phyloP scores from a whole-genome alignment of 129 eudicot species.

The Heracleum sosnowskyi region DNA sequence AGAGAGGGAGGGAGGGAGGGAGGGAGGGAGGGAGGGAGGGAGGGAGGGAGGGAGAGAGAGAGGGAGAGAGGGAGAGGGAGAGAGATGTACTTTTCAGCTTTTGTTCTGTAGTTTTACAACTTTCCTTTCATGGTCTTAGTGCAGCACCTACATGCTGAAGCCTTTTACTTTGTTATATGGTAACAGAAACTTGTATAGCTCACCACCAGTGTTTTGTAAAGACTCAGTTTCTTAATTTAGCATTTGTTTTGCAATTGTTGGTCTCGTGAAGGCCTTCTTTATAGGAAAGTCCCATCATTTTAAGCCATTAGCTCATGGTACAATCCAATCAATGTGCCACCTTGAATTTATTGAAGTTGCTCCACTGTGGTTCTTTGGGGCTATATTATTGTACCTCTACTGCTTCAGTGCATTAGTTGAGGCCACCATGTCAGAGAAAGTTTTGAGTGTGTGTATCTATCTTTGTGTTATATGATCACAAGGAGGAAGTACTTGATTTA shows the following conservation, averaged over 20 bases:
- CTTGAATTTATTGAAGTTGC: constrained; percentile 8
- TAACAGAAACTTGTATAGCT: constrained; percentile 20
- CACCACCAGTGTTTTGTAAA: not conserved
- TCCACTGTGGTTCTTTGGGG: constrained; percentile 3
- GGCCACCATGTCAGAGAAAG: constrained; percentile 6
- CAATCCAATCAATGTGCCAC: constrained; percentile 4
- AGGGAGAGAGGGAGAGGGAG: too few relatives aligned
- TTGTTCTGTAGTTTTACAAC: not conserved
- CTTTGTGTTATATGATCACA: not conserved
- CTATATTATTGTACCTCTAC: constrained; percentile 8
- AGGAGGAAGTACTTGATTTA: not conserved
- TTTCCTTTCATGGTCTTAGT: constrained; percentile 9
- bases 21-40: too few relatives aligned
- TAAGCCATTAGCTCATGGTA: constrained; percentile 10
- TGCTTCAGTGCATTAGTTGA: not conserved
- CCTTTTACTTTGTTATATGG: constrained; percentile 14
- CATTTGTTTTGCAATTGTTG: constrained; percentile 6
- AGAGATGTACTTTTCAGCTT: not conserved
- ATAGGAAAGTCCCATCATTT: constrained; percentile 13
- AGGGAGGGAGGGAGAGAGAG: too few relatives aligned
- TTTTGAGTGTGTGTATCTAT: not conserved
- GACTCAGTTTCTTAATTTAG: not conserved
- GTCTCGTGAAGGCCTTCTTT: constrained; percentile 21
- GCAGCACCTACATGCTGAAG: constrained; percentile 8
- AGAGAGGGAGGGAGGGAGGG: too few relatives aligned